Evolutionary conservation across 495 filamentous ascomycete genomes (phyloP).

Genomic region (Ascodesmis nigricans): DNA sequence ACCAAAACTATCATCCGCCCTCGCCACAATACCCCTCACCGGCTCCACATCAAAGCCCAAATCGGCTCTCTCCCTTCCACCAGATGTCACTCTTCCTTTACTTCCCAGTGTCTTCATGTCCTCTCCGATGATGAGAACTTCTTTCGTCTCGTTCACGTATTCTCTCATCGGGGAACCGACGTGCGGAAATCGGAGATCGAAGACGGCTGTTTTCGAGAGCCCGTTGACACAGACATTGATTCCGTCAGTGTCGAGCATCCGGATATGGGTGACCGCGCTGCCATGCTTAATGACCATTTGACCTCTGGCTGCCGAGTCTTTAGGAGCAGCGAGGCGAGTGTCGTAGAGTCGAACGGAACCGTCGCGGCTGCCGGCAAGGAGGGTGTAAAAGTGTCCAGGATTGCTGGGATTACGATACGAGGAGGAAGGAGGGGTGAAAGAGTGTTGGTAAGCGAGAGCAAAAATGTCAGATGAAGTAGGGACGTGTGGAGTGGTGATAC

Average conservation of each 20-base stretch:
- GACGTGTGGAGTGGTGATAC: no score
- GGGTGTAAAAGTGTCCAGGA: slow-evolving; percentile 2
- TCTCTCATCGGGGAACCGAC: slow-evolving; percentile 6
- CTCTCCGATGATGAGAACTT: slow-evolving; percentile 7
- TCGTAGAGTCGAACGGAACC: slow-evolving; percentile 19
- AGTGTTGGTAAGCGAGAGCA: no score
- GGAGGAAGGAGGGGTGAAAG: no score
- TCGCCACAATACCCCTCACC: slow-evolving; percentile 11
- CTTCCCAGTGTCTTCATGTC: slow-evolving; percentile 8
- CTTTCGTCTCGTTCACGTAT: slow-evolving; percentile 8
- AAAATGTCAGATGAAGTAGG: no score
- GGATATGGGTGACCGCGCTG: slow-evolving; percentile 14
- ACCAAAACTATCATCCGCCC: slow-evolving; percentile 9
- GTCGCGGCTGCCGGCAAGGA: slow-evolving; percentile 16
- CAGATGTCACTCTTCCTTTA: no score
- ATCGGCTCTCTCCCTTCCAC: no score
- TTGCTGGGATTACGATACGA: no score
- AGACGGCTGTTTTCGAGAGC: slow-evolving; percentile 11
- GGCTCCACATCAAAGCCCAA: slow-evolving; percentile 13
- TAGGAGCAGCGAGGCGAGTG: slow-evolving; percentile 2
- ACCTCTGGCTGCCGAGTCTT: neutral
- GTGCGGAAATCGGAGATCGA: slow-evolving; percentile 18
- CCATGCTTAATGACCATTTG: slow-evolving; percentile 11
- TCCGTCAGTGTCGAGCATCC: slow-evolving; percentile 3
- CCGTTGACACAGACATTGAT: slow-evolving; percentile 15